Conservation (phyloP, 768 basidiomycete species). For the Boletus bicolor region DNA sequence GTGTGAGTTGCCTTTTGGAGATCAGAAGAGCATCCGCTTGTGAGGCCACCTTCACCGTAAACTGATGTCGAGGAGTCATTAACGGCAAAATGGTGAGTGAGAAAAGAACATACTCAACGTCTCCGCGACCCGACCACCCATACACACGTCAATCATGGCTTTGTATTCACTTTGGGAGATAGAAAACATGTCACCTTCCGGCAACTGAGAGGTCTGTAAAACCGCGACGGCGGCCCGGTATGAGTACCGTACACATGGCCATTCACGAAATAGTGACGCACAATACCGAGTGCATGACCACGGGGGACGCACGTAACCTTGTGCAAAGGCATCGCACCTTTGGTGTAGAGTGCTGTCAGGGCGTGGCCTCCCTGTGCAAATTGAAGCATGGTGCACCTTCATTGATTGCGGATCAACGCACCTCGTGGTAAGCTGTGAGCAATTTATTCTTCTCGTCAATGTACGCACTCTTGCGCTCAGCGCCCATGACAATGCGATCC, state of each 20-base stretch:
- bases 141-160: slow-evolving; percentile 83
- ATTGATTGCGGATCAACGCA: slow-evolving; percentile 28
- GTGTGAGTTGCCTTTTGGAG: slow-evolving; percentile 74
- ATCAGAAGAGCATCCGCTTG: slow-evolving; percentile 91
- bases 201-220: slow-evolving; percentile 68
- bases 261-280: slow-evolving; percentile 37
- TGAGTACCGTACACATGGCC: slow-evolving; percentile 8
- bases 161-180: slow-evolving; percentile 71
- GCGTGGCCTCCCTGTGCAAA: slow-evolving; percentile 78
- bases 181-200: slow-evolving; percentile 73
- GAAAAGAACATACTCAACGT: slow-evolving; percentile 60
- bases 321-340: slow-evolving; percentile 94
- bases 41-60: slow-evolving; percentile 83
- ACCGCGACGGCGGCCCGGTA: neutral
- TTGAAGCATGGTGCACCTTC: slow-evolving; percentile 3
- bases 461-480: slow-evolving; percentile 86
- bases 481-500: slow-evolving; percentile 97
- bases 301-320: slow-evolving; percentile 98
- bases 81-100: neutral
- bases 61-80: slow-evolving; percentile 43
- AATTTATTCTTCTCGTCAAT: slow-evolving; percentile 84
- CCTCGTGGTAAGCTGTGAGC: slow-evolving; percentile 96
- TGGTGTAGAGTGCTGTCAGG: slow-evolving; percentile 89
- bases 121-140: slow-evolving; percentile 96
- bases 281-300: slow-evolving; percentile 87